Conservation (phyloP, 306 rosid species). For the peach (Prunus persica) region DNA sequence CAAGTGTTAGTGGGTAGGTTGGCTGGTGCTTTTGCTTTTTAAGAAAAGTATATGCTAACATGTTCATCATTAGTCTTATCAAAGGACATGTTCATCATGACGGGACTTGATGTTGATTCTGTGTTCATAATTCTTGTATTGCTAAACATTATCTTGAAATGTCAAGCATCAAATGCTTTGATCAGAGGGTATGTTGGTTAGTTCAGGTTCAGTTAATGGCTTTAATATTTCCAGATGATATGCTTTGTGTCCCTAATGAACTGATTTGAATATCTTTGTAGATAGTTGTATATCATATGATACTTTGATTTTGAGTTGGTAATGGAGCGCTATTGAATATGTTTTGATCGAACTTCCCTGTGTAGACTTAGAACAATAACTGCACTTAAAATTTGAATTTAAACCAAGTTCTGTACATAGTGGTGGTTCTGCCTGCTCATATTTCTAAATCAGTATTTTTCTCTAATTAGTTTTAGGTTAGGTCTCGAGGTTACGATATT, state of each 20-base stretch:
- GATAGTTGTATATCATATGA: background rate
- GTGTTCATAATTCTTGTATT: background rate
- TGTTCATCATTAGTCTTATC: background rate
- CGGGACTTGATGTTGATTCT: background rate
- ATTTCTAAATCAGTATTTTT: no score
- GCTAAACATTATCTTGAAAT: background rate
- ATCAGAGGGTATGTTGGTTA: background rate
- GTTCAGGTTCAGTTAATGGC: background rate
- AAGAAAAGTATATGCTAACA: background rate
- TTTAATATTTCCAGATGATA: background rate
- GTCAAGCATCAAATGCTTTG: background rate
- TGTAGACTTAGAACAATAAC: background rate
- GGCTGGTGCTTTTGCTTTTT: background rate
- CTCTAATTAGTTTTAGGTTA: background rate
- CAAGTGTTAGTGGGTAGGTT: conserved; percentile 98
- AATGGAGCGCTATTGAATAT: background rate
- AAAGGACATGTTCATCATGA: background rate
- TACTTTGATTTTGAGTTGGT: background rate
- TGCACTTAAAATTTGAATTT: background rate
- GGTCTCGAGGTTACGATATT: background rate
- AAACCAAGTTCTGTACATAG: background rate
- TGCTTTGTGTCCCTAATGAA: background rate
- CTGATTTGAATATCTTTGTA: no score
- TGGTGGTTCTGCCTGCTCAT: no score
- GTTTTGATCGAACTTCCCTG: background rate